Percentiles rank a stretch among this genome's conserved stretches.
Conservation (phyloP, 176 grass and related monocot species). For the Aechmea fasciata region DNA sequence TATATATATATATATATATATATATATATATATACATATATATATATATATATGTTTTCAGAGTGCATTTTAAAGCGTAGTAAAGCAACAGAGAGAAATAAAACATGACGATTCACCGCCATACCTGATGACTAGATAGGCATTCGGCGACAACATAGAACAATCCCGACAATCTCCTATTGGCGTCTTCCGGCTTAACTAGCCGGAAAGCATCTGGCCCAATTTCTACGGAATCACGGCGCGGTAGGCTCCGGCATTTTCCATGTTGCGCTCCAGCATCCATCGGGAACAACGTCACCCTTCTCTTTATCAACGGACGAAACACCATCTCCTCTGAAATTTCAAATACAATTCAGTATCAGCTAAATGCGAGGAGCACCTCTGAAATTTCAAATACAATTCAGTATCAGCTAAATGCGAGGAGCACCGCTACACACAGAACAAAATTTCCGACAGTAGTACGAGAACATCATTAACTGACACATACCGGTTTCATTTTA, state of each 20-base stretch:
- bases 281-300: conserved; percentile 9
- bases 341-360: neutral
- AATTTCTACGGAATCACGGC: neutral
- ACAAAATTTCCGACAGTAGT: too few species aligned
- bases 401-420: neutral
- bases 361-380: neutral
- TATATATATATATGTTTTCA: neutral
- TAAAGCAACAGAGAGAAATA: neutral
- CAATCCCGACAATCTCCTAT: neutral
- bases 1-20: too few species aligned
- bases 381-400: neutral
- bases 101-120: conserved; percentile 6
- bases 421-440: too few species aligned
- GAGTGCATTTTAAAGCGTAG: neutral
- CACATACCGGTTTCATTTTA: too few species aligned
- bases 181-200: neutral
- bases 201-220: neutral
- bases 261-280: neutral
- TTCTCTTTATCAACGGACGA: neutral
- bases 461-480: too few species aligned
- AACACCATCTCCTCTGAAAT: neutral
- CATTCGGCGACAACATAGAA: neutral
- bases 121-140: conserved; percentile 11
- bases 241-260: neutral
- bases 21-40: too few species aligned